Evolutionary conservation across 2,329 filamentous ascomycete genomes (phyloP).

Genomic region (Lasiodiplodia sp.): DNA sequence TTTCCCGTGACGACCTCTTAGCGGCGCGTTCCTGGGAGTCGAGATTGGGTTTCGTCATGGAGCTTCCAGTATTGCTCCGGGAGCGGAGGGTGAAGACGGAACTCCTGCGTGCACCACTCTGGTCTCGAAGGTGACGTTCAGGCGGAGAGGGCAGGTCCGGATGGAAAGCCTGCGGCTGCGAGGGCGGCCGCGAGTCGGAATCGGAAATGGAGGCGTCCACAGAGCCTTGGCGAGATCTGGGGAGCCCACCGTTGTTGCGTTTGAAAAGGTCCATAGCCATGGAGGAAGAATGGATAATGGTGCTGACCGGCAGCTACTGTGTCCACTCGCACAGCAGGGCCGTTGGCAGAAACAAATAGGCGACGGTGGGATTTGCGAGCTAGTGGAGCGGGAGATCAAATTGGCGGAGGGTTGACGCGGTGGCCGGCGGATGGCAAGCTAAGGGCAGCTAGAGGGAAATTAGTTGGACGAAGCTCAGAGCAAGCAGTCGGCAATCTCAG

Average conservation of each 20-base stretch:
- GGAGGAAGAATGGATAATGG: constrained; percentile 28
- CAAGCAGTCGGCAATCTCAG: constrained; percentile 34
- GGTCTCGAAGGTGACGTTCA: constrained; percentile 38
- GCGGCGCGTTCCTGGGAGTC: constrained; percentile 37
- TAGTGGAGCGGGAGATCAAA: constrained; percentile 16
- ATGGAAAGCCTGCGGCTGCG: constrained; percentile 29
- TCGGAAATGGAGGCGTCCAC: constrained; percentile 36
- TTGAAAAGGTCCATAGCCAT: constrained; percentile 50
- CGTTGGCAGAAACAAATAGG: constrained; percentile 24
- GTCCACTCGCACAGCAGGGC: constrained; percentile 15
- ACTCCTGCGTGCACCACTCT: constrained; percentile 37
- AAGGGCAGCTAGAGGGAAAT: constrained; percentile 31
- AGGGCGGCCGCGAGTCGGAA: not conserved
- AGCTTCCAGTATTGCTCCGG: constrained; percentile 47
- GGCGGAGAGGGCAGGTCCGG: constrained; percentile 40
- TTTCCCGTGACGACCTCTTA: constrained; percentile 38
- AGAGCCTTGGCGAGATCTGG: constrained; percentile 44
- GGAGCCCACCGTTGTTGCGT: constrained; percentile 40
- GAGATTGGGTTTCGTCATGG: constrained; percentile 39
- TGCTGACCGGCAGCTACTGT: constrained; percentile 29
- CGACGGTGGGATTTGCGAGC: constrained; percentile 23
- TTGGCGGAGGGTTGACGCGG: constrained; percentile 37
- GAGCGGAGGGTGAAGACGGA: constrained; percentile 48
- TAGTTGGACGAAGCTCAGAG: constrained; percentile 25
- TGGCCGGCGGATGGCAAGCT: constrained; percentile 32